These are phyloP conservation scores for Ophiocordyceps camponoti-floridani DNA, from an alignment of 2,329 filamentous ascomycete species.

Conservation along the genomic window DNA sequence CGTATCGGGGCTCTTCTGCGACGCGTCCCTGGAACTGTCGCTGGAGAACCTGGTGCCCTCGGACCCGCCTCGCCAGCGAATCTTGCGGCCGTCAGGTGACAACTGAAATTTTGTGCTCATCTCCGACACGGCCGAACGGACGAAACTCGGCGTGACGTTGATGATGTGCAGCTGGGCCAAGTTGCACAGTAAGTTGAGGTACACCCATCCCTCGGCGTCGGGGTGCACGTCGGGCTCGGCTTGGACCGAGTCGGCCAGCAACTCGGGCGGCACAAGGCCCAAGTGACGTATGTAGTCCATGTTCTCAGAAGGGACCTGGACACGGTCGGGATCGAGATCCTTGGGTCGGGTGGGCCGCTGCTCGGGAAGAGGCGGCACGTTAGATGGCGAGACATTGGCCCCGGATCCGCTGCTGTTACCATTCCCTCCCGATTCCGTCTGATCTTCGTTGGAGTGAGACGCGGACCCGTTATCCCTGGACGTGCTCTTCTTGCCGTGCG, in stretches of 20 bases:
- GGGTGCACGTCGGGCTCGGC: constrained; percentile 30
- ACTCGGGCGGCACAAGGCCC: constrained; percentile 43
- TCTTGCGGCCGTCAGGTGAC: constrained; percentile 58
- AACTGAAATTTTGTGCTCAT: constrained; percentile 62
- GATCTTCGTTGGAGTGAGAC: constrained; percentile 29
- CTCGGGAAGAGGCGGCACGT: constrained; percentile 28
- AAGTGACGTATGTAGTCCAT: constrained; percentile 64
- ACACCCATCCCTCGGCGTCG: constrained; percentile 61
- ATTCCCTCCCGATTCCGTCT: constrained; percentile 23
- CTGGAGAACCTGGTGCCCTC: constrained; percentile 48
- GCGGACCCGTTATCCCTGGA: constrained; percentile 25
- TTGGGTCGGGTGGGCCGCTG: constrained; percentile 62
- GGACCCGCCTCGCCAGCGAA: constrained; percentile 58
- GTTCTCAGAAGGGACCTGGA: constrained; percentile 58
- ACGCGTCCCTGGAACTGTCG: constrained; percentile 36
- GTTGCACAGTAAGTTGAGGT: constrained; percentile 62
- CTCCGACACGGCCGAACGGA: constrained; percentile 51
- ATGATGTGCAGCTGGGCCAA: constrained; percentile 75
- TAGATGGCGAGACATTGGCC: constrained; percentile 22
- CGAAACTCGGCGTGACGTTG: constrained; percentile 63
- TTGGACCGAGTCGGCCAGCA: constrained; percentile 21
- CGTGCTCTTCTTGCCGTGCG: constrained; percentile 17
- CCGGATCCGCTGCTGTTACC: constrained; percentile 8
- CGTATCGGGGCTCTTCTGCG: constrained; percentile 26
- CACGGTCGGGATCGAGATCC: constrained; percentile 63